Evolutionary conservation across 202 grass and related monocot species (phyloP).

Genomic region (Setaria viridis): DNA sequence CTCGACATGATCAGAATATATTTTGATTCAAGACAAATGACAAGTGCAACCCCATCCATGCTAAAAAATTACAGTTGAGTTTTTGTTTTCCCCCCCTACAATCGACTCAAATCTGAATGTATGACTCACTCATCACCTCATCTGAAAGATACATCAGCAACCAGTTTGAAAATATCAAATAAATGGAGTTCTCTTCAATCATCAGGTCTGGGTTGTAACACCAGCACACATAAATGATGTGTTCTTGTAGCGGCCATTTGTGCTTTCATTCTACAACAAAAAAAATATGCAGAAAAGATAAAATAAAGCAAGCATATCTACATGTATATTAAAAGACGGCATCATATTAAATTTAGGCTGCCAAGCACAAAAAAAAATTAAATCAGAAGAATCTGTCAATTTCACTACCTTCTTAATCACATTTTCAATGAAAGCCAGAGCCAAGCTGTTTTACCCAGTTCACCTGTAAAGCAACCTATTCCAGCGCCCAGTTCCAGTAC

Average conservation of each 20-base stretch:
- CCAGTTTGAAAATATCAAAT: conserved; percentile 98
- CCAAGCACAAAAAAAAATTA: conserved; percentile 1
- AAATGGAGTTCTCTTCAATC: conserved; percentile 77
- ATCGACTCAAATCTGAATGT: neutral
- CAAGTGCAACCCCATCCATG: neutral
- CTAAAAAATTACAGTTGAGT: neutral
- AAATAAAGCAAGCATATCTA: neutral
- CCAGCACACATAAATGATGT: conserved; percentile 87
- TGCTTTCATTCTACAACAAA: conserved; percentile 78
- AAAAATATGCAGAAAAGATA: neutral
- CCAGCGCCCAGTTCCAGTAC: conserved; percentile 88
- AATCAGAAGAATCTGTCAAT: neutral
- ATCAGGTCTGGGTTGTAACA: conserved; percentile 76
- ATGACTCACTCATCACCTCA: conserved; percentile 63
- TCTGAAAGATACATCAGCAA: conserved; percentile 98
- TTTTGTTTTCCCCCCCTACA: neutral
- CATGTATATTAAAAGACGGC: neutral
- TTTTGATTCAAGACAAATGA: neutral
- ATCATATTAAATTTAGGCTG: conserved; percentile 22
- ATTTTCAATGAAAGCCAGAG: conserved; percentile 93
- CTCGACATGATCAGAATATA: neutral
- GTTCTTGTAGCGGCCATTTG: conserved; percentile 81
- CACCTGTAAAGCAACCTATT: conserved; percentile 91
- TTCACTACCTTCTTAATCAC: conserved; percentile 83
- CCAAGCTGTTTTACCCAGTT: conserved; percentile 78